These are phyloP conservation scores for Kwoniella shandongensis DNA, from an alignment of 768 basidiomycete species.

Conservation along the genomic window DNA sequence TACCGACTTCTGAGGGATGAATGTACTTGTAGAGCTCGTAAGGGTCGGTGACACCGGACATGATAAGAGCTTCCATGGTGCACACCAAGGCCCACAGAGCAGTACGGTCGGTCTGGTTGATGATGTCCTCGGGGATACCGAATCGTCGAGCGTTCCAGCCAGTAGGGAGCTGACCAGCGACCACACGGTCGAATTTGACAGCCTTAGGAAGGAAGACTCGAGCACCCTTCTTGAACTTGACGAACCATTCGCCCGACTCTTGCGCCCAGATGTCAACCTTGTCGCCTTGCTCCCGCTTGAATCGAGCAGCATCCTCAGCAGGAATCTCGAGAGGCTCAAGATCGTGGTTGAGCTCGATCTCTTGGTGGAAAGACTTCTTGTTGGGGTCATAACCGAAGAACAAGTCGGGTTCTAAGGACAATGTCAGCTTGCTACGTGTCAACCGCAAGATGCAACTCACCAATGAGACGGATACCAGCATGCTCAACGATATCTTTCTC, in stretches of 20 bases:
- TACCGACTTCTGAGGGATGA: slow-evolving; percentile 95
- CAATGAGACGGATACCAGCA: slow-evolving; percentile 89
- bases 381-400: slow-evolving; percentile 98
- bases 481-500: slow-evolving; percentile 91
- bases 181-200: slow-evolving; percentile 87
- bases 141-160: slow-evolving; percentile 97
- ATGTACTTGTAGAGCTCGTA: slow-evolving; percentile 96
- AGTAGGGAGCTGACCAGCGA: slow-evolving; percentile 94
- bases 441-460: slow-evolving; percentile 57
- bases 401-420: slow-evolving; percentile 83
- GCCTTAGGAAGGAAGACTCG: slow-evolving; percentile 91
- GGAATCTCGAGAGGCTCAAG: slow-evolving; percentile 93
- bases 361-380: slow-evolving; percentile 96
- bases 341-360: slow-evolving; percentile 93
- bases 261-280: slow-evolving; percentile 94
- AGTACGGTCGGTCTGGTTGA: slow-evolving; percentile 83
- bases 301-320: slow-evolving; percentile 85
- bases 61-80: slow-evolving; percentile 92
- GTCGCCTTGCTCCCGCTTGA: slow-evolving; percentile 94
- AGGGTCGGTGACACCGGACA: slow-evolving; percentile 95
- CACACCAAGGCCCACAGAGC: slow-evolving; percentile 93
- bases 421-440: slow-evolving; percentile 5
- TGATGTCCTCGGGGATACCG: slow-evolving; percentile 94
- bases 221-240: slow-evolving; percentile 98
- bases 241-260: slow-evolving; percentile 92